Evolutionary conservation across 139 green algal genomes (phyloP).

Genomic region (Asterochloris sp.): DNA sequence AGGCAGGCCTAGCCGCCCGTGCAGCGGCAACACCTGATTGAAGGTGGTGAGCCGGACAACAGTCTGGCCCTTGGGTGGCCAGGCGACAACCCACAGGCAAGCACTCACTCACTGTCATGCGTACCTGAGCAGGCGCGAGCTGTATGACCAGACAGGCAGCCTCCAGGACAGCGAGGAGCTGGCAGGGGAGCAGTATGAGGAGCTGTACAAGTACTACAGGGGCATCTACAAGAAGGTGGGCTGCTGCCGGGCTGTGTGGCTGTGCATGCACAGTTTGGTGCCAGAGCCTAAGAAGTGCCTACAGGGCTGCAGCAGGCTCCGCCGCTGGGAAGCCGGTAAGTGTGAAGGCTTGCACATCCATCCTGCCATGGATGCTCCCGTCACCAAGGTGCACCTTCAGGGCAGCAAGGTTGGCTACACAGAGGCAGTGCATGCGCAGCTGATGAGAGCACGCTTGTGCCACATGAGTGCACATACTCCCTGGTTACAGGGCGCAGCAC

Average conservation of each 20-base stretch:
- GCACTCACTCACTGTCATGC: not conserved
- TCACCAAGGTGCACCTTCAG: not conserved
- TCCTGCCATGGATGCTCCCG: not conserved
- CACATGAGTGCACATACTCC: not conserved
- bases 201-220: constrained; percentile 79
- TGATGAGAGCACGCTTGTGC: not conserved
- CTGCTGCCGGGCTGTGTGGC: not conserved
- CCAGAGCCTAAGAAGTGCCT: too few species aligned
- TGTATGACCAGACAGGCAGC: constrained; percentile 89
- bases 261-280: too few species aligned
- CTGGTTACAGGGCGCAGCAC: not conserved
- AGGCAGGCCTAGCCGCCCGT: too few species aligned
- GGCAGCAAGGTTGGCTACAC: too few species aligned
- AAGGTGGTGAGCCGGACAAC: too few species aligned
- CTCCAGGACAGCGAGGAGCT: constrained; percentile 63
- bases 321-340: too few species aligned
- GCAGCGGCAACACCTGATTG: too few species aligned
- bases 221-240: constrained; percentile 45
- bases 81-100: not conserved
- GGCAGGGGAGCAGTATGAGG: constrained; percentile 52
- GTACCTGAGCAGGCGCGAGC: constrained; percentile 52
- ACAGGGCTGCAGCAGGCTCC: too few species aligned
- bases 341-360: not conserved
- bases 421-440: not conserved
- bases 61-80: not conserved